Conservation (phyloP, 1,139 yeast species). For the Diutina mesorugosa region DNA sequence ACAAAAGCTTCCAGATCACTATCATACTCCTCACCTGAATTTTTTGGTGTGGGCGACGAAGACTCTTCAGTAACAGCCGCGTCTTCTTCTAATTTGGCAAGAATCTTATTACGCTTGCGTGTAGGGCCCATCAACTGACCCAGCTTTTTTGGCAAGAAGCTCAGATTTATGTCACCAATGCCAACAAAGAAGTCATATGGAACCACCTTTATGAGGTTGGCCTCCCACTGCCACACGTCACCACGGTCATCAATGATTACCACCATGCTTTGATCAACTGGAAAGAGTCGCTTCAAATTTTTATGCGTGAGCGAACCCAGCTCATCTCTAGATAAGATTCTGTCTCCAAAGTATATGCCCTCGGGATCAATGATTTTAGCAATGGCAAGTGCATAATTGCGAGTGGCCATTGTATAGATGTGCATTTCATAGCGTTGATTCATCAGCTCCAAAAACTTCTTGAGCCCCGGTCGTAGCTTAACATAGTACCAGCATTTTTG, state of each 20-base stretch:
- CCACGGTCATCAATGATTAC: constrained; percentile 96
- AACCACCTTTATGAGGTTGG: constrained; percentile 78
- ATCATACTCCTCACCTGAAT: not conserved
- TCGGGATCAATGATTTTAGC: constrained; percentile 88
- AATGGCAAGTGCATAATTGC: constrained; percentile 83
- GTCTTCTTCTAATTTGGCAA: not conserved
- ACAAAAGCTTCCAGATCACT: not conserved
- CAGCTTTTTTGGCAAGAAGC: constrained; percentile 73
- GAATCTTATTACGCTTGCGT: constrained; percentile 31
- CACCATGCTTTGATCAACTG: constrained; percentile 94
- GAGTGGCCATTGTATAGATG: constrained; percentile 97
- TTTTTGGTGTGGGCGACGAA: not conserved
- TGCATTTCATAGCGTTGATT: constrained; percentile 73
- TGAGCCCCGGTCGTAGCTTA: constrained; percentile 79
- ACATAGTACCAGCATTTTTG: constrained; percentile 80
- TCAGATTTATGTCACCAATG: constrained; percentile 93
- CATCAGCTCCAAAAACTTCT: constrained; percentile 53
- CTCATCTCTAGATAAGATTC: constrained; percentile 88
- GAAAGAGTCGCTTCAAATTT: constrained; percentile 77
- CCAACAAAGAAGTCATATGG: constrained; percentile 96
- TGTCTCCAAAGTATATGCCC: constrained; percentile 75
- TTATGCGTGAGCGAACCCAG: constrained; percentile 89
- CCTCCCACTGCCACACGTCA: constrained; percentile 98
- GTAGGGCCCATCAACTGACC: constrained; percentile 62
- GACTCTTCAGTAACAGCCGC: not conserved